Percentiles rank a stretch among this genome's conserved stretches.
phyloP scores from a whole-genome alignment of 2,329 filamentous ascomycete genomes.

The Fusarium goolgardi region DNA sequence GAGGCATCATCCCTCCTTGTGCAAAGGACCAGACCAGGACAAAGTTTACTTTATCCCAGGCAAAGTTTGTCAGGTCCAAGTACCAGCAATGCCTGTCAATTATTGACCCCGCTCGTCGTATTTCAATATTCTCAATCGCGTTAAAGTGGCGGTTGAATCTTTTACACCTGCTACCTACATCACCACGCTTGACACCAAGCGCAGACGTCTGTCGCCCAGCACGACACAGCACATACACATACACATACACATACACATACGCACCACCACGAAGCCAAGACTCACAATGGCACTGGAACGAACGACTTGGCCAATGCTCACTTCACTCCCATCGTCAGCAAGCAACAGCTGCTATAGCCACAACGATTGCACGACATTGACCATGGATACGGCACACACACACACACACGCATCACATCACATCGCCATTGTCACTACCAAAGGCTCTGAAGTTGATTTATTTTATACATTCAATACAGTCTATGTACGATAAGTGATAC shows the following conservation, averaged over 20 bases:
- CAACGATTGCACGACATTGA: not conserved
- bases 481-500: conserved; percentile 9
- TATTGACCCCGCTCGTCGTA: not conserved
- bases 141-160: not conserved
- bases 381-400: not conserved
- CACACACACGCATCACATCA: conserved; percentile 3
- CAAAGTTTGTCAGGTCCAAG: not conserved
- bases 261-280: not conserved
- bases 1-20: not conserved
- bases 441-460: conserved; percentile 2
- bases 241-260: no score
- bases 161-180: not conserved
- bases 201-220: not conserved
- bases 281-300: not conserved
- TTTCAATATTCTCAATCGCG: not conserved
- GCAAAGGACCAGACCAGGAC: not conserved
- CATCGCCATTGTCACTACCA: not conserved
- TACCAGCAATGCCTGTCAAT: not conserved
- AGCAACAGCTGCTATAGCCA: not conserved
- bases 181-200: not conserved
- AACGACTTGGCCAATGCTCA: not conserved
- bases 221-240: not conserved
- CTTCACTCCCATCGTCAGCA: not conserved
- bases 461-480: conserved; percentile 20
- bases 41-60: not conserved